Conservation (phyloP, 2,329 filamentous ascomycete species). For the Nectriaceae sp. region DNA sequence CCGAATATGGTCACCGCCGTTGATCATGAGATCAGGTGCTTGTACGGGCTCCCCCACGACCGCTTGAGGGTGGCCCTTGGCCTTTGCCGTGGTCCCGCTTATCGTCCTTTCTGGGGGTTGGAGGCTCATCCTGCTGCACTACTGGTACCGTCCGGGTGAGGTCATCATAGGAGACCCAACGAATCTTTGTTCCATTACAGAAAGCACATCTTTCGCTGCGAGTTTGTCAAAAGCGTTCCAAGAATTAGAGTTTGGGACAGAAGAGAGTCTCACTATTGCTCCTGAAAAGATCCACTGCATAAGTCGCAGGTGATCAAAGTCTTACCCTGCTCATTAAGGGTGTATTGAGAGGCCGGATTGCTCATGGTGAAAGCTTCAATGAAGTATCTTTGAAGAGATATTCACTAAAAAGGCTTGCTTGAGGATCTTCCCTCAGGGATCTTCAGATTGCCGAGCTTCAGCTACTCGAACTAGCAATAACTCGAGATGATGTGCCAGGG, state of each 20-base stretch:
- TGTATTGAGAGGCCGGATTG: neutral
- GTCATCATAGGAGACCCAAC: constrained; percentile 23
- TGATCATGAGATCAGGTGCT: constrained; percentile 5
- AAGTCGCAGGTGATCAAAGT: constrained; percentile 5
- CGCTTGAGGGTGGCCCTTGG: constrained; percentile 13
- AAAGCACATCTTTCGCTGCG: constrained; percentile 15
- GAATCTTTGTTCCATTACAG: constrained; percentile 27
- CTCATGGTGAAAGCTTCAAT: constrained; percentile 1
- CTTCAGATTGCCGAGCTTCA: neutral
- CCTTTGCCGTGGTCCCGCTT: constrained; percentile 15
- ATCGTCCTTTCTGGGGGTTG: constrained; percentile 15
- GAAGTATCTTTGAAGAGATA: neutral
- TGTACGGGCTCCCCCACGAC: constrained; percentile 15
- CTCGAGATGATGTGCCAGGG: neutral
- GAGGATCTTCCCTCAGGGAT: neutral
- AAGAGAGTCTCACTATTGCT: neutral
- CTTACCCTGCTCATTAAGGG: constrained; percentile 3
- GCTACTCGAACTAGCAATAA: neutral
- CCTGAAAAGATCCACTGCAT: constrained; percentile 1
- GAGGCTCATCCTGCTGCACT: constrained; percentile 12
- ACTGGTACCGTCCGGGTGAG: constrained; percentile 11
- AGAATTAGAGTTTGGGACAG: neutral
- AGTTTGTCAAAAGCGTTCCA: neutral
- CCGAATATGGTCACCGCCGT: neutral
- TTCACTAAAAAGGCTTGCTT: constrained; percentile 2